Percentiles rank a stretch among this genome's conserved stretches.
Evolutionary conservation across 345 rosid species (phyloP).

Genomic region (Corchorus olitorius): DNA sequence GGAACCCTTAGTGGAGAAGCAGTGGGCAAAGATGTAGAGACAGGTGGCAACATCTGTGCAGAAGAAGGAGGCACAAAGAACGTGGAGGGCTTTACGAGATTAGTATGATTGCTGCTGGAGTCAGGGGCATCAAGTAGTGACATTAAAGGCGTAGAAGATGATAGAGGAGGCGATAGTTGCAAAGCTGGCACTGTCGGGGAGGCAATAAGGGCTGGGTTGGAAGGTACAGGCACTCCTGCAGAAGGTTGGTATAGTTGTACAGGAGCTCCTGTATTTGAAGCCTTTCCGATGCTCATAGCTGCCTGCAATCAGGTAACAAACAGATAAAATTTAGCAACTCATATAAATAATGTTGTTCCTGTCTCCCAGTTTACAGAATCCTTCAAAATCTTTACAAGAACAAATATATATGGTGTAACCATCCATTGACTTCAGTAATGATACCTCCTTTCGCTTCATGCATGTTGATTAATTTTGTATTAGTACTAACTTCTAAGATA

Average conservation of each 20-base stretch:
- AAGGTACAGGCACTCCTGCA: constrained; percentile 42
- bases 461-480: background rate
- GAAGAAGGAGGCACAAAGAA: constrained; percentile 60
- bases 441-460: background rate
- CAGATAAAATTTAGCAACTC: background rate
- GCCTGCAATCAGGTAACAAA: constrained; percentile 56
- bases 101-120: constrained; percentile 41
- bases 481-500: background rate
- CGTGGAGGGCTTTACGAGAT: constrained; percentile 72
- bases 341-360: background rate
- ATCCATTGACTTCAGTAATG: background rate
- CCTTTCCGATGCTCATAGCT: constrained; percentile 55
- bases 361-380: background rate
- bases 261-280: constrained; percentile 38
- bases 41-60: constrained; percentile 41
- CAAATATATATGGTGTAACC: background rate
- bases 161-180: constrained; percentile 49
- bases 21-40: constrained; percentile 51
- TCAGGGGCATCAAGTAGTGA: constrained; percentile 55
- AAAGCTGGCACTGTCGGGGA: constrained; percentile 45
- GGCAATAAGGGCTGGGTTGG: constrained; percentile 40
- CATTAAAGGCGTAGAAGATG: constrained; percentile 51
- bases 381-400: background rate
- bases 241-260: constrained; percentile 57
- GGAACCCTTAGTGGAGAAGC: constrained; percentile 66